Evolutionary conservation across 164 flowering plant species (phyloP).

Genomic region (Stephania japonica): DNA sequence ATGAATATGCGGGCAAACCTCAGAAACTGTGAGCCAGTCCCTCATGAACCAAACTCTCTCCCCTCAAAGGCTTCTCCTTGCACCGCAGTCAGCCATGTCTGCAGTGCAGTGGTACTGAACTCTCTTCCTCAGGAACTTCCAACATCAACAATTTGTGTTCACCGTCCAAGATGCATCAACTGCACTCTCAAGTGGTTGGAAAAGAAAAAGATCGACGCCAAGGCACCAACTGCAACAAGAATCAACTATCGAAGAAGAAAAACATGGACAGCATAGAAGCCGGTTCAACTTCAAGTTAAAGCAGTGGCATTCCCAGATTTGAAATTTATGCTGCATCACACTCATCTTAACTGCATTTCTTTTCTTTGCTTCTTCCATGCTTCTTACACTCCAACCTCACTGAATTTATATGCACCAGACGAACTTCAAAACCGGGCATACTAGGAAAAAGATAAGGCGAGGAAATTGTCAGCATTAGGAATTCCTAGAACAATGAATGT

Average conservation of each 20-base stretch:
- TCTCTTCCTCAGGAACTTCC: not conserved
- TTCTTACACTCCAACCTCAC: not conserved
- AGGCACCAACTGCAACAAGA: not conserved
- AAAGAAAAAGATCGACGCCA: not conserved
- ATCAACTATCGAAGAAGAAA: not conserved
- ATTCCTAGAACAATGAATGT: not conserved
- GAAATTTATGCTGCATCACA: not conserved
- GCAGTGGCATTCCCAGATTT: too few species aligned
- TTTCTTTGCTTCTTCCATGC: not conserved
- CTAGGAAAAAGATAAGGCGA: not conserved
- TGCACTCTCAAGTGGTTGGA: not conserved
- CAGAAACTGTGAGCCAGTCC: not conserved
- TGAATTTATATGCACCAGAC: not conserved
- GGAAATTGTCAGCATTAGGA: not conserved
- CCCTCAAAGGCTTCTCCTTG: not conserved
- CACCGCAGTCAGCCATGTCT: not conserved
- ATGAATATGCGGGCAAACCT: constrained; percentile 1
- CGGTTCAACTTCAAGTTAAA: too few species aligned
- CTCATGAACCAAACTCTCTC: not conserved
- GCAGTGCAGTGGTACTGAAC: not conserved
- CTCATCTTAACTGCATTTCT: not conserved
- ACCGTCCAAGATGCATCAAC: not conserved
- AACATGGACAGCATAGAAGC: too few species aligned
- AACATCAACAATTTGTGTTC: not conserved
- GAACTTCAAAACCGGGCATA: not conserved